These are phyloP conservation scores for Axilococcus clingmanii DNA, from an alignment of 139 green algal genomes.

Conservation along the genomic window DNA sequence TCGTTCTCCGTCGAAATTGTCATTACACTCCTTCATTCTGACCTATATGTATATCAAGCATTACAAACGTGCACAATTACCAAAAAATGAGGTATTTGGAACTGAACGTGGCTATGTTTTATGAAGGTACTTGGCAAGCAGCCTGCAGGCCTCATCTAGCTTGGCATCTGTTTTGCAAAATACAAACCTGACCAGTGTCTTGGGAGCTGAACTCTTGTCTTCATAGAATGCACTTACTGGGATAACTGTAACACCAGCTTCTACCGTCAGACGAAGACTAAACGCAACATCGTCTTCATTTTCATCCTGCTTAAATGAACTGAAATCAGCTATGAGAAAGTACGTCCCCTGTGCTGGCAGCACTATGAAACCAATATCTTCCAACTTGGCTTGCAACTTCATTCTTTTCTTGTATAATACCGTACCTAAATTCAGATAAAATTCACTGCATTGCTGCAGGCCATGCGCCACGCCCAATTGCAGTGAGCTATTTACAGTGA, in stretches of 20 bases:
- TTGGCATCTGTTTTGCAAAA: conserved; percentile 74
- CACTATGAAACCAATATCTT: conserved; percentile 47
- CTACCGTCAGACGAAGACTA: conserved; percentile 47
- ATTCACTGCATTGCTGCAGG: conserved; percentile 46
- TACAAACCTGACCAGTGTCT: conserved; percentile 56
- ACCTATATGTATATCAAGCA: not conserved
- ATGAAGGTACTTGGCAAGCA: conserved; percentile 39
- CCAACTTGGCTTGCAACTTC: conserved; percentile 30
- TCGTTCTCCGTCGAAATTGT: too few relatives aligned
- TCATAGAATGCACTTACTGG: conserved; percentile 50
- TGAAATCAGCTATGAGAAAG: conserved; percentile 63
- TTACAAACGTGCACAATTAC: too few relatives aligned
- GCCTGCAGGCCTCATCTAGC: conserved; percentile 37
- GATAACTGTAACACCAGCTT: conserved; percentile 64
- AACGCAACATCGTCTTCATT: conserved; percentile 27
- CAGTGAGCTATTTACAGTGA: conserved; percentile 60
- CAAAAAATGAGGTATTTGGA: too few relatives aligned
- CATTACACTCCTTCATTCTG: not conserved
- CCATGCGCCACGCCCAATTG: conserved; percentile 63
- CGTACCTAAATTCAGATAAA: conserved; percentile 45
- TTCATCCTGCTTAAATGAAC: conserved; percentile 6
- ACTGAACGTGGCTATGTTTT: too few relatives aligned
- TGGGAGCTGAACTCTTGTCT: conserved; percentile 11
- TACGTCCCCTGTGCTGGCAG: conserved; percentile 55
- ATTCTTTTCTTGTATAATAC: conserved; percentile 36